Evolutionary conservation across 179 eudicot genomes (phyloP).

Genomic region (Drosera spatulata): DNA sequence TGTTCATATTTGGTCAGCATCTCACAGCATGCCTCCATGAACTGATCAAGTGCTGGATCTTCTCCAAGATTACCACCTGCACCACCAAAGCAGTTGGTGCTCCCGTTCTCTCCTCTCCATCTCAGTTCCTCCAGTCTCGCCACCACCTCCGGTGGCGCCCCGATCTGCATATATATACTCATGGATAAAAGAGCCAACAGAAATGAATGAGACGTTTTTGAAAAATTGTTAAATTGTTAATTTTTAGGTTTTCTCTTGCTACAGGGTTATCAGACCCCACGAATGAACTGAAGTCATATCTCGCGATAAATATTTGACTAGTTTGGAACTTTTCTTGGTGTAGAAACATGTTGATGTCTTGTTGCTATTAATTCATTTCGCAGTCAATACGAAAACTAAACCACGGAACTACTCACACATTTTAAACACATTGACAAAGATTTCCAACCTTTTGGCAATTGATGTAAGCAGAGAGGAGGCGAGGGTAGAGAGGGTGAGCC

Average conservation of each 20-base stretch:
- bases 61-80: conserved; percentile 29
- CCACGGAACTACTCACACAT: neutral
- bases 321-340: too few relatives aligned
- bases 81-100: conserved; percentile 6
- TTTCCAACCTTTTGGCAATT: conserved; percentile 78
- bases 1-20: conserved; percentile 89
- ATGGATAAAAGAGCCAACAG: neutral
- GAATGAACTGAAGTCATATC: too few relatives aligned
- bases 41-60: conserved; percentile 91
- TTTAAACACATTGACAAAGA: neutral
- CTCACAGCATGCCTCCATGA: conserved; percentile 97
- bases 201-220: too few relatives aligned
- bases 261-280: too few relatives aligned
- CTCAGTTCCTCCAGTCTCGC: conserved; percentile 59
- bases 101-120: conserved; percentile 13
- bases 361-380: too few relatives aligned
- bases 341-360: too few relatives aligned
- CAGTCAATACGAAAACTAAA: too few relatives aligned
- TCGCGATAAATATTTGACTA: too few relatives aligned
- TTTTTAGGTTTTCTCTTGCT: too few relatives aligned
- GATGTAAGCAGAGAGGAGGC: conserved; percentile 76
- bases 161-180: conserved; percentile 34
- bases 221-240: too few relatives aligned
- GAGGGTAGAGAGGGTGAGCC: conserved; percentile 88
- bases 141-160: conserved; percentile 93